Conservation (phyloP, 2,329 filamentous ascomycete species). For the Penicillium fuscoglaucum region DNA sequence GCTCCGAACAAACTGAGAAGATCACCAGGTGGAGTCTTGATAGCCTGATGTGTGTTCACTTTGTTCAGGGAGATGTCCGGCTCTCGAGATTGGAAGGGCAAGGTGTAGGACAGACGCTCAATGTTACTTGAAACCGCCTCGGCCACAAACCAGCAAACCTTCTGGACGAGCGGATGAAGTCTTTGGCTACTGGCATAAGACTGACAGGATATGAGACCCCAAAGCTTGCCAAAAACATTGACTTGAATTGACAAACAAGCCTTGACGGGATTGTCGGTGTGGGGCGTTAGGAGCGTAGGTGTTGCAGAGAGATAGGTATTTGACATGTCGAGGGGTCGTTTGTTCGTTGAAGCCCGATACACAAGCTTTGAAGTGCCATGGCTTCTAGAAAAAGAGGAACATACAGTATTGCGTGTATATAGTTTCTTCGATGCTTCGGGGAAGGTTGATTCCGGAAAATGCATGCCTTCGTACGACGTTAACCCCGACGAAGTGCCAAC, state of each 20-base stretch:
- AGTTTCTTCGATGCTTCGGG: constrained; percentile 78
- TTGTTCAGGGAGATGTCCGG: constrained; percentile 71
- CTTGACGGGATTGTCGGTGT: constrained; percentile 77
- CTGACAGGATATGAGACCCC: constrained; percentile 84
- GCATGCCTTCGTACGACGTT: constrained; percentile 77
- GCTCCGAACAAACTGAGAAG: constrained; percentile 78
- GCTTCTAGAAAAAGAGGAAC: constrained; percentile 78
- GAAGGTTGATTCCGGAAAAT: constrained; percentile 84
- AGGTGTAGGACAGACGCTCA: constrained; percentile 79
- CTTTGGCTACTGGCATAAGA: constrained; percentile 77
- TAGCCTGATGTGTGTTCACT: constrained; percentile 72
- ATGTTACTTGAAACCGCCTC: constrained; percentile 83
- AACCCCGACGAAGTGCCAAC: constrained; percentile 73
- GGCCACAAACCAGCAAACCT: constrained; percentile 84
- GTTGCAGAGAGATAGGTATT: constrained; percentile 81
- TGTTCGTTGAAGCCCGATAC: constrained; percentile 71
- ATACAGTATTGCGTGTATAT: constrained; percentile 83
- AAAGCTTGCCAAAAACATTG: constrained; percentile 79
- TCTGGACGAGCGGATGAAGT: constrained; percentile 82
- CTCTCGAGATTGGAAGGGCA: constrained; percentile 75
- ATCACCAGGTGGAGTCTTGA: constrained; percentile 81
- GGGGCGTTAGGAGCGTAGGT: constrained; percentile 79
- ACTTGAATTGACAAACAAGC: constrained; percentile 91
- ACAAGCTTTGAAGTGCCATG: constrained; percentile 73
- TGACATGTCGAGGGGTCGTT: constrained; percentile 73